These are phyloP conservation scores for Sporothrix euskadiensis DNA, from an alignment of 2,329 filamentous ascomycete genomes.

Conservation along the genomic window DNA sequence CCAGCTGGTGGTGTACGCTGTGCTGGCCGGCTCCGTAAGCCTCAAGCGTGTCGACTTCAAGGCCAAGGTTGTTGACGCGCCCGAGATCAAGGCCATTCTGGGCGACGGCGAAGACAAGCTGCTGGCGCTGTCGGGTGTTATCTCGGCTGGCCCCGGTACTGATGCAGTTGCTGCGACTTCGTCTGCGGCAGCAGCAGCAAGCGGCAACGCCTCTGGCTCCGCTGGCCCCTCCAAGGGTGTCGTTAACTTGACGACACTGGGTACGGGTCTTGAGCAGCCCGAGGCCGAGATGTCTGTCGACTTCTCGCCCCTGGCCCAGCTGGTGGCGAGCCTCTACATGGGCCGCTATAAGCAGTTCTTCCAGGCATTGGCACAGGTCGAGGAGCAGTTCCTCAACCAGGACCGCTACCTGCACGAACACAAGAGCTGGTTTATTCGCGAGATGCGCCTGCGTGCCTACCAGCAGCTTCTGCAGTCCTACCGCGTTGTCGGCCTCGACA, in stretches of 20 bases:
- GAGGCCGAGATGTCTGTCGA: slow-evolving; percentile 82
- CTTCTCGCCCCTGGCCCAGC: slow-evolving; percentile 81
- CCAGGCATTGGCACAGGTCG: slow-evolving; percentile 80
- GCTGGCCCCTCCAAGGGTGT: slow-evolving; percentile 50
- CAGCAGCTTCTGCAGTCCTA: slow-evolving; percentile 97
- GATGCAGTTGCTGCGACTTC: slow-evolving; percentile 67
- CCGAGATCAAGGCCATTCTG: slow-evolving; percentile 96
- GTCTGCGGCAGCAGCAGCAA: slow-evolving; percentile 51
- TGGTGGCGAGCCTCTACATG: slow-evolving; percentile 89
- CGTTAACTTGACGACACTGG: slow-evolving; percentile 86
- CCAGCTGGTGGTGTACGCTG: slow-evolving; percentile 89
- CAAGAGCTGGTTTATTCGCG: slow-evolving; percentile 93
- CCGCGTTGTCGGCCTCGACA: slow-evolving; percentile 91
- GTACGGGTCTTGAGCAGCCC: slow-evolving; percentile 66
- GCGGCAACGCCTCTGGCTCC: slow-evolving; percentile 29
- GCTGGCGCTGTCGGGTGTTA: slow-evolving; percentile 73
- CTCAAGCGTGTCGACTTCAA: slow-evolving; percentile 98
- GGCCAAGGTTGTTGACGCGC: slow-evolving; percentile 96
- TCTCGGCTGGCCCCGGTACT: slow-evolving; percentile 77
- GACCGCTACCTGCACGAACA: slow-evolving; percentile 96
- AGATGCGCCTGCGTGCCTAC: slow-evolving; percentile 96
- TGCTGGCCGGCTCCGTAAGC: slow-evolving; percentile 89
- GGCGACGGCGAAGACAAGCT: slow-evolving; percentile 87
- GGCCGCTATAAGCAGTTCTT: slow-evolving; percentile 96
- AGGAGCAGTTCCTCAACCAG: slow-evolving; percentile 90